Conservation (phyloP, 306 rosid genomes). For the Herpetospermum pedunculosum region DNA sequence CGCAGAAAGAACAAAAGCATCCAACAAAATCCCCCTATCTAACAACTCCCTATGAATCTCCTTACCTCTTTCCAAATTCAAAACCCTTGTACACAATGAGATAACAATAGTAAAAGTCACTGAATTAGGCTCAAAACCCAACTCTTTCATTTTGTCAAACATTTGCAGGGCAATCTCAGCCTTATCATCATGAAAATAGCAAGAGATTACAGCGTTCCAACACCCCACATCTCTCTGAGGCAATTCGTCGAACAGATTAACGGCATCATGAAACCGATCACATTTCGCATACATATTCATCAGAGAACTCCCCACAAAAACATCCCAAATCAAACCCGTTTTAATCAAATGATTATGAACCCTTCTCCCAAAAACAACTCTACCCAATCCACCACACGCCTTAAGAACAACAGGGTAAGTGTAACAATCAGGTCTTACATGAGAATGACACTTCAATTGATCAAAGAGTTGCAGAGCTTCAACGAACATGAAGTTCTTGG, state of each 20-base stretch:
- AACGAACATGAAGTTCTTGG: conserved; percentile 47
- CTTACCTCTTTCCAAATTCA: conserved; percentile 58
- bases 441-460: conserved; percentile 24
- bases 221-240: conserved; percentile 65
- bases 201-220: conserved; percentile 72
- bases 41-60: conserved; percentile 48
- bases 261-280: conserved; percentile 31
- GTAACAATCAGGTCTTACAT: conserved; percentile 39
- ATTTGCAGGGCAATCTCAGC: conserved; percentile 35
- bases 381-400: conserved; percentile 50
- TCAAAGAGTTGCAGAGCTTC: conserved; percentile 51
- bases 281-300: conserved; percentile 61
- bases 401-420: conserved; percentile 67
- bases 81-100: conserved; percentile 55
- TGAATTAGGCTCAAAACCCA: conserved; percentile 45
- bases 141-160: conserved; percentile 46
- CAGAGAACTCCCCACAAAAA: conserved; percentile 54
- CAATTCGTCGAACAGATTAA: conserved; percentile 55
- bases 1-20: conserved; percentile 43
- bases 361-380: conserved; percentile 31
- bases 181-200: conserved; percentile 51
- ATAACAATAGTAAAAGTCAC: conserved; percentile 45
- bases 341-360: conserved; percentile 46
- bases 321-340: conserved; percentile 38
- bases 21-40: conserved; percentile 18